Conservation (phyloP, 495 filamentous ascomycete genomes). For the Penicillium ucsense region DNA sequence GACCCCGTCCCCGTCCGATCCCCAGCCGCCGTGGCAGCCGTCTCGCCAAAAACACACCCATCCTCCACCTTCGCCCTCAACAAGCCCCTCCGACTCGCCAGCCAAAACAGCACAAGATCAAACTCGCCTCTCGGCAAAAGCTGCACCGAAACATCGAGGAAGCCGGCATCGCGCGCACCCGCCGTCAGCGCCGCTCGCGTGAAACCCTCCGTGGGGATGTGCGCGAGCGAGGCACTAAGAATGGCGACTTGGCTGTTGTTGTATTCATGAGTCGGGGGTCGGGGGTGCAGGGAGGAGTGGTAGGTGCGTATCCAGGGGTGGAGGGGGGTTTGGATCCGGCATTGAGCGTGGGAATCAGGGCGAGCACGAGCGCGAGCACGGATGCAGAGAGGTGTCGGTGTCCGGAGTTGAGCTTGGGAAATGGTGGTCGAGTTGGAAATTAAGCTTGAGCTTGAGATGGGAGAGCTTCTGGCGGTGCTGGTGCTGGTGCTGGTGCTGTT, state of each 20-base stretch:
- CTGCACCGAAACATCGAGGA: conserved; percentile 76
- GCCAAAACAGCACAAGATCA: conserved; percentile 72
- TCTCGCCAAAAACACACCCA: conserved; percentile 10
- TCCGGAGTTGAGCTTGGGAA: too few relatives aligned
- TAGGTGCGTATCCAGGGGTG: conserved; percentile 32
- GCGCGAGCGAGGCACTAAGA: conserved; percentile 66
- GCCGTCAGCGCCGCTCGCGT: conserved; percentile 56
- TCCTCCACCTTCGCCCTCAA: conserved; percentile 43
- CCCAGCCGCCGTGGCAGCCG: too few relatives aligned
- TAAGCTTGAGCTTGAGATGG: too few relatives aligned
- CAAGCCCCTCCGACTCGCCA: conserved; percentile 55
- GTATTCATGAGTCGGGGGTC: conserved; percentile 48
- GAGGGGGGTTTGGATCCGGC: neutral
- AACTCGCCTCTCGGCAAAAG: conserved; percentile 72
- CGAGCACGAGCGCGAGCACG: too few relatives aligned
- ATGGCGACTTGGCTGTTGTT: conserved; percentile 61
- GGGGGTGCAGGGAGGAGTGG: conserved; percentile 62
- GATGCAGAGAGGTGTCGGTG: too few relatives aligned
- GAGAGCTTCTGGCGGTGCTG: too few relatives aligned
- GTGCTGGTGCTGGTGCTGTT: too few relatives aligned
- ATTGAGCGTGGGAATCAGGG: neutral
- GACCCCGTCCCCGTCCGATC: conserved; percentile 1
- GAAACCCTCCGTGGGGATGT: conserved; percentile 80
- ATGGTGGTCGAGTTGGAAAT: too few relatives aligned
- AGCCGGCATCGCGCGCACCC: conserved; percentile 73